Conservation (phyloP, 176 grass and related monocot genomes). For the Cymbopogon citratus region DNA sequence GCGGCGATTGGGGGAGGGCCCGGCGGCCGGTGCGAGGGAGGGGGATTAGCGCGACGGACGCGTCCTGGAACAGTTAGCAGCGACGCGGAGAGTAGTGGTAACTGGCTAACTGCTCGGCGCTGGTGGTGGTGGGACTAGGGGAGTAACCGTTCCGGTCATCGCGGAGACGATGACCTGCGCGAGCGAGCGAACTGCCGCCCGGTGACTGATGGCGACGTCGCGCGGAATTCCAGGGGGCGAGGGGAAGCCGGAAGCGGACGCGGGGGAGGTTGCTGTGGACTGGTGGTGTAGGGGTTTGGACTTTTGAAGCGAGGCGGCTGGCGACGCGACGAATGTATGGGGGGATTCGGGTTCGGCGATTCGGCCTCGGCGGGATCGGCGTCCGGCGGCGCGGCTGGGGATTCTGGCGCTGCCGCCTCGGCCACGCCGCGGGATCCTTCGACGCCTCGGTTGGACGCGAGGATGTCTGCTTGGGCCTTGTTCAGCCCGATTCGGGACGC, state of each 20-base stretch:
- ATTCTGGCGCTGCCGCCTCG: no score
- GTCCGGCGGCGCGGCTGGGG: background rate
- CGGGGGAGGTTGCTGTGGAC: no score
- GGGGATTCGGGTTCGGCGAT: no score
- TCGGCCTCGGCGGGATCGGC: background rate
- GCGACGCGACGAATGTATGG: constrained; percentile 12
- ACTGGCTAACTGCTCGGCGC: constrained; percentile 14
- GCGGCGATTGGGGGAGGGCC: background rate
- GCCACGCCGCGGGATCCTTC: no score
- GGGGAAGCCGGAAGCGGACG: no score
- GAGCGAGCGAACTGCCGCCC: constrained; percentile 1
- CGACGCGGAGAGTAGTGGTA: background rate
- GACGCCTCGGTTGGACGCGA: background rate
- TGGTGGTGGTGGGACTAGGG: background rate
- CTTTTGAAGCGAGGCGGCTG: background rate
- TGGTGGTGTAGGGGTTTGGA: background rate
- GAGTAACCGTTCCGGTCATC: constrained; percentile 28
- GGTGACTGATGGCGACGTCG: constrained; percentile 31
- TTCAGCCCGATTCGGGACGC: no score
- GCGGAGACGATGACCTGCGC: background rate
- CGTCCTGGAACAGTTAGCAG: background rate
- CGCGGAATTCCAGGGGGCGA: background rate
- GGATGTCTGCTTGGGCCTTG: no score
- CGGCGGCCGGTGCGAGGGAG: background rate
- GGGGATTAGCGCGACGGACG: background rate